Percentiles rank a stretch among this genome's conserved stretches.
Evolutionary conservation across 768 basidiomycete genomes (phyloP).

Genomic region (Leccinum boreale): DNA sequence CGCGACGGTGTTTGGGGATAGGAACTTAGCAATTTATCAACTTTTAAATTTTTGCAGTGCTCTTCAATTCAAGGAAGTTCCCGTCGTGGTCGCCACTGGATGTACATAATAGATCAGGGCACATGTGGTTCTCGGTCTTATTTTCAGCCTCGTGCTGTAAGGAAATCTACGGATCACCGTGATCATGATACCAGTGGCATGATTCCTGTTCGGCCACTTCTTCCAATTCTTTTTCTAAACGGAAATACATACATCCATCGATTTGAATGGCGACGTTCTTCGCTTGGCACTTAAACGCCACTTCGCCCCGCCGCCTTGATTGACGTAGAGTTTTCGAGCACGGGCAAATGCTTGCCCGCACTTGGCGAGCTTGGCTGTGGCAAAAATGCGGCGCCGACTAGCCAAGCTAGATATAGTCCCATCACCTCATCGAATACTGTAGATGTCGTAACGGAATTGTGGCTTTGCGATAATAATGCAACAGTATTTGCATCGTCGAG

Average conservation of each 20-base stretch:
- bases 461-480: slow-evolving; percentile 48
- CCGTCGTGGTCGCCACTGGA: neutral
- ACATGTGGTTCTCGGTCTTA: neutral
- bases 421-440: slow-evolving; percentile 77
- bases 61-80: neutral
- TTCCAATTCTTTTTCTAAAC: neutral
- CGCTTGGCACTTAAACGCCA: slow-evolving; percentile 19
- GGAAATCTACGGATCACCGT: neutral
- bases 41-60: neutral
- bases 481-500: slow-evolving; percentile 83
- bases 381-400: slow-evolving; percentile 82
- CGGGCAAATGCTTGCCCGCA: slow-evolving; percentile 48
- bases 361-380: slow-evolving; percentile 43
- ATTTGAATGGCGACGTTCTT: neutral
- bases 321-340: slow-evolving; percentile 34
- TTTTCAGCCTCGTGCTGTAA: neutral
- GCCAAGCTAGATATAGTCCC: slow-evolving; percentile 91
- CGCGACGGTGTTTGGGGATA: neutral
- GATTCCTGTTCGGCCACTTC: neutral
- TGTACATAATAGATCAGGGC: neutral
- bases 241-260: neutral
- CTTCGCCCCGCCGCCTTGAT: slow-evolving; percentile 71
- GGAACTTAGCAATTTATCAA: neutral
- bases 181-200: neutral
- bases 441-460: slow-evolving; percentile 34